A percentile compares a stretch with the other conserved stretches of the same genome.
These are phyloP conservation scores for Parastagonospora nodorum DNA, from an alignment of 2,329 filamentous ascomycete genomes.

Conservation along the genomic window DNA sequence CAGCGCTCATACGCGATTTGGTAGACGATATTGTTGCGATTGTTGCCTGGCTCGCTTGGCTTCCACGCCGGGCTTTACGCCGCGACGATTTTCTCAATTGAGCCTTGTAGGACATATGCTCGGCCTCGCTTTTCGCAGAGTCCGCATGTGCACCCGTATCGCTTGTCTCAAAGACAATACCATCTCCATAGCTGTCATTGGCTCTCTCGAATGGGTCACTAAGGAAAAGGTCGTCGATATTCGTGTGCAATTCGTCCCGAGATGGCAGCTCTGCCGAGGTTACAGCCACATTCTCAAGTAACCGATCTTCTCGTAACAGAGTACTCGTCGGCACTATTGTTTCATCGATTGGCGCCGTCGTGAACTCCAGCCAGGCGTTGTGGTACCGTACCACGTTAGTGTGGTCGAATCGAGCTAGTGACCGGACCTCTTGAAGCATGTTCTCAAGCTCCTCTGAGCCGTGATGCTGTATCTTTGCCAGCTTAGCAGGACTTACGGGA, in stretches of 20 bases:
- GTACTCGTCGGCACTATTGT: constrained; percentile 6
- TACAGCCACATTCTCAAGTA: constrained; percentile 27
- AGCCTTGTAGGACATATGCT: constrained; percentile 18
- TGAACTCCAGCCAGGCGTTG: constrained; percentile 66
- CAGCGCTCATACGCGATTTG: constrained; percentile 48
- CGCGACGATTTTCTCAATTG: constrained; percentile 40
- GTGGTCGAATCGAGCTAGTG: constrained; percentile 66
- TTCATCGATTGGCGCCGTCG: constrained; percentile 18
- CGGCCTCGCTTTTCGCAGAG: constrained; percentile 11
- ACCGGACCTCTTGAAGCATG: constrained; percentile 65
- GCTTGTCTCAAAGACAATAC: constrained; percentile 40
- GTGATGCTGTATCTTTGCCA: constrained; percentile 58
- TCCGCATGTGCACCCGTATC: constrained; percentile 19
- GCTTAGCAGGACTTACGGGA: constrained; percentile 57
- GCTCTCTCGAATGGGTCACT: constrained; percentile 18
- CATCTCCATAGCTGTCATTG: constrained; percentile 19
- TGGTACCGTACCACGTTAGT: constrained; percentile 70
- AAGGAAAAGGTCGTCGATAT: constrained; percentile 22
- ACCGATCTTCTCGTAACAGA: constrained; percentile 21
- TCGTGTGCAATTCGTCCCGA: constrained; percentile 14
- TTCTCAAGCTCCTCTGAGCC: constrained; percentile 60
- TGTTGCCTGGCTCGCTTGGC: constrained; percentile 44
- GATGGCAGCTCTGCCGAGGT: constrained; percentile 15
- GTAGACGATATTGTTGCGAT: constrained; percentile 49
- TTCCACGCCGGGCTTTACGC: constrained; percentile 31